Percentiles rank a stretch among this genome's conserved stretches.
Evolutionary conservation across 2,329 filamentous ascomycete genomes (phyloP).

Genomic region (Chaetomiaceae sp.): DNA sequence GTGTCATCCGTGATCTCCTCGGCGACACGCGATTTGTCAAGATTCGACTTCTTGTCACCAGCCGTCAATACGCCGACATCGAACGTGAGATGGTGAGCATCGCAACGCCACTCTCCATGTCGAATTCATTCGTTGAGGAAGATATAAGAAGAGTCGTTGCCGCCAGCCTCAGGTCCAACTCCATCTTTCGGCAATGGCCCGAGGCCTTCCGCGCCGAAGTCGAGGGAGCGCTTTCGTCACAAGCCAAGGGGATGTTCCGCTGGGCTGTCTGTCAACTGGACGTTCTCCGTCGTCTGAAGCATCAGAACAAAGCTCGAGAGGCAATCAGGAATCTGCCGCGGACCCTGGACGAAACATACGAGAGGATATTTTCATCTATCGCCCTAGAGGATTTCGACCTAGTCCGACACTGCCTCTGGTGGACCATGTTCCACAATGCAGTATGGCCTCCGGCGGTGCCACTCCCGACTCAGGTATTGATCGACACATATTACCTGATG

Average conservation of each 20-base stretch:
- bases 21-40: slow-evolving; percentile 16
- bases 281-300: not conserved
- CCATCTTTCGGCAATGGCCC: slow-evolving; percentile 4
- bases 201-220: not conserved
- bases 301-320: not conserved
- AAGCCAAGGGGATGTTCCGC: not conserved
- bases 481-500: too few relatives aligned
- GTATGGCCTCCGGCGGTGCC: too few relatives aligned
- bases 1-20: slow-evolving; percentile 11
- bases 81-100: slow-evolving; percentile 10
- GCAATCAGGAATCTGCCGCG: not conserved
- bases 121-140: slow-evolving; percentile 25
- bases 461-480: too few relatives aligned
- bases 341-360: not conserved
- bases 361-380: too few relatives aligned
- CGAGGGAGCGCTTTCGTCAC: not conserved
- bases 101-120: slow-evolving; percentile 27
- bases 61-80: slow-evolving; percentile 25
- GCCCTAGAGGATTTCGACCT: too few relatives aligned
- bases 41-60: slow-evolving; percentile 19
- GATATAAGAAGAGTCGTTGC: slow-evolving; percentile 24
- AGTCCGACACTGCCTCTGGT: too few relatives aligned
- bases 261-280: not conserved
- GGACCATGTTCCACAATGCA: too few relatives aligned
- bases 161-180: not conserved